Conservation (phyloP, 2,329 filamentous ascomycete species). For the Penicillium verrucosum region DNA sequence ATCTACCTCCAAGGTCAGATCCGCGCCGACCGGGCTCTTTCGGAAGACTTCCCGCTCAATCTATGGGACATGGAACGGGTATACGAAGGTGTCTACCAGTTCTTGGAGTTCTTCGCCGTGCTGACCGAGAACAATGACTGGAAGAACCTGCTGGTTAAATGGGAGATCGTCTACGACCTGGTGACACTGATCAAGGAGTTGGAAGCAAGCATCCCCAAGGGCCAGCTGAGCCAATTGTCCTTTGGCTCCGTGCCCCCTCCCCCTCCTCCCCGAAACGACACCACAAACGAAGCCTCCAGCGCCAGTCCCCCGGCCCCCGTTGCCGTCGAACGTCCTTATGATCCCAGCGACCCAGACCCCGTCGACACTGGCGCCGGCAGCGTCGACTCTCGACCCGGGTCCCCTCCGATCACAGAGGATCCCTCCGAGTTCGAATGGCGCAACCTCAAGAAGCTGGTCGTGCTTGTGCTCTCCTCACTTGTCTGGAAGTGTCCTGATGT, state of each 20-base stretch:
- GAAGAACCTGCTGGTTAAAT: slow-evolving; percentile 81
- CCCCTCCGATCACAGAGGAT: slow-evolving; percentile 56
- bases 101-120: slow-evolving; percentile 88
- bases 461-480: slow-evolving; percentile 83
- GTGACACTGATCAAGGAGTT: slow-evolving; percentile 82
- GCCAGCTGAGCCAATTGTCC: slow-evolving; percentile 55
- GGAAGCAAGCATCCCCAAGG: slow-evolving; percentile 82
- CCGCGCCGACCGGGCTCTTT: slow-evolving; percentile 68
- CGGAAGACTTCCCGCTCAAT: slow-evolving; percentile 88
- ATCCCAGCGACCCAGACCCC: slow-evolving; percentile 43
- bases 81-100: slow-evolving; percentile 91
- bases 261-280: slow-evolving; percentile 28
- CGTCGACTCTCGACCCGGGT: slow-evolving; percentile 45
- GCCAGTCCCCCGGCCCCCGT: slow-evolving; percentile 39
- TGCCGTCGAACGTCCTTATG: slow-evolving; percentile 65
- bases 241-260: slow-evolving; percentile 27
- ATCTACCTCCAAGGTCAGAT: slow-evolving; percentile 94
- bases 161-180: slow-evolving; percentile 87
- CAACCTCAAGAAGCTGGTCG: slow-evolving; percentile 89
- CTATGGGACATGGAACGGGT: slow-evolving; percentile 97
- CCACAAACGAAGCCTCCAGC: slow-evolving; percentile 31
- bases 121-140: slow-evolving; percentile 81
- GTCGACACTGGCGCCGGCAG: slow-evolving; percentile 38
- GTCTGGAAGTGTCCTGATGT: slow-evolving; percentile 83
- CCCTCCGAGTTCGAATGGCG: slow-evolving; percentile 67